Conservation (phyloP, 2,329 filamentous ascomycete genomes). For the Arthrobotrys conoides region DNA sequence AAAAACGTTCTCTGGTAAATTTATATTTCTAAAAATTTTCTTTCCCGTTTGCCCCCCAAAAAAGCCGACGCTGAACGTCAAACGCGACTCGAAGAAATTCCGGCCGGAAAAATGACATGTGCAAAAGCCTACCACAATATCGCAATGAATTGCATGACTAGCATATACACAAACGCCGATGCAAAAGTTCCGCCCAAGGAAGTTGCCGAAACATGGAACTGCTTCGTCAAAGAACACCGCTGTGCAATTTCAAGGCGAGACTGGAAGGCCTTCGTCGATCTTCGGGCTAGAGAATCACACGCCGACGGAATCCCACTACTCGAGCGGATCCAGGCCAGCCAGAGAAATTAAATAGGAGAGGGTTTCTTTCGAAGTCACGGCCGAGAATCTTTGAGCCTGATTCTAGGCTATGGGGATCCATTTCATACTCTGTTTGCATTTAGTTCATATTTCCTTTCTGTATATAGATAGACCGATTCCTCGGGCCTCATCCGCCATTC, state of each 20-base stretch:
- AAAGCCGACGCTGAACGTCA: constrained; percentile 9
- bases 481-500: constrained; percentile 21
- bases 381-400: constrained; percentile 2
- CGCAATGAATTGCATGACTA: constrained; percentile 27
- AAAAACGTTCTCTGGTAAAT: neutral
- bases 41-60: constrained; percentile 5
- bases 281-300: constrained; percentile 19
- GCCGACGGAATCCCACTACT: neutral
- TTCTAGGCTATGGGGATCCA: neutral
- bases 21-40: constrained; percentile 17
- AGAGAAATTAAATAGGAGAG: constrained; percentile 1
- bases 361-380: constrained; percentile 15
- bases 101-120: constrained; percentile 26
- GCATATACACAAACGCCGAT: constrained; percentile 35
- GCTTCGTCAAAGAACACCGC: constrained; percentile 22
- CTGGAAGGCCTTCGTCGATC: constrained; percentile 21
- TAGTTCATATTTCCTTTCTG: constrained; percentile 8
- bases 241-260: constrained; percentile 28
- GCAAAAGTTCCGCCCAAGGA: constrained; percentile 21
- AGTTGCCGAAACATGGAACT: constrained; percentile 12
- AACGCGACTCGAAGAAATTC: constrained; percentile 8
- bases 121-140: constrained; percentile 29
- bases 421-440: neutral
- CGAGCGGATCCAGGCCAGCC: constrained; percentile 17
- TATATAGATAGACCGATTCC: constrained; percentile 27